phyloP scores from a whole-genome alignment of 495 filamentous ascomycete species.

The Aspergillus nidulans region DNA sequence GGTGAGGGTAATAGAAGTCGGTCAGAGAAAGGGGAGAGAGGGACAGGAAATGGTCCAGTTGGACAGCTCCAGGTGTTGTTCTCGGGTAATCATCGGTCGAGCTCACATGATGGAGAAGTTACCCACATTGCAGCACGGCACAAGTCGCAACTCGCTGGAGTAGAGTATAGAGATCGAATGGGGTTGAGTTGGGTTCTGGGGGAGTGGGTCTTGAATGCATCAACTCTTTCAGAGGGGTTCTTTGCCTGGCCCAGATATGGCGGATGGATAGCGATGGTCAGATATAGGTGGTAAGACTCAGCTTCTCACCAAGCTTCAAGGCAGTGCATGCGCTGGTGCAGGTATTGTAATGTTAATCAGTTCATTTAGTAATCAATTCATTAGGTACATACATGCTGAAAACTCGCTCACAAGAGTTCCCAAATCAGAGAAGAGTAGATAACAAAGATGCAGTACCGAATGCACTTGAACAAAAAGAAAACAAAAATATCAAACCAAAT shows the following conservation, averaged over 20 bases:
- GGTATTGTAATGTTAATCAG: no score
- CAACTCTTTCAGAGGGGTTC: not conserved
- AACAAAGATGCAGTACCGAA: slow-evolving; percentile 11
- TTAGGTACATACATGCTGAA: not conserved
- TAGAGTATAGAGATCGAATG: not conserved
- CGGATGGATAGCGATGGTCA: not conserved
- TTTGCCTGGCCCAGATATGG: not conserved
- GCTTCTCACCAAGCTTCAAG: no score
- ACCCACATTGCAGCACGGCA: no score
- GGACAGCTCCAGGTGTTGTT: not conserved
- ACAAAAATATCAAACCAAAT: slow-evolving; percentile 23
- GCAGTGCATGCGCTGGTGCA: no score
- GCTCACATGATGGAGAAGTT: not conserved
- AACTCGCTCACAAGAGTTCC: not conserved
- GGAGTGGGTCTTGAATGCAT: not conserved
- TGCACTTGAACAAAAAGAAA: slow-evolving; percentile 13
- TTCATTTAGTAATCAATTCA: not conserved
- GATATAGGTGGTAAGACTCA: not conserved
- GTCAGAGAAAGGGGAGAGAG: not conserved
- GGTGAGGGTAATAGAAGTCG: not conserved
- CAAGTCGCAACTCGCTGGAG: no score
- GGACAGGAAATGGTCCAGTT: not conserved
- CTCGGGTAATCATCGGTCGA: not conserved
- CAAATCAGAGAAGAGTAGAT: not conserved
- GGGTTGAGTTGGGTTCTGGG: not conserved